A percentile compares a stretch with the other conserved stretches of the same genome.
These are phyloP conservation scores for Hypericum androsaemum DNA, from an alignment of 345 rosid genomes.

Conservation along the genomic window DNA sequence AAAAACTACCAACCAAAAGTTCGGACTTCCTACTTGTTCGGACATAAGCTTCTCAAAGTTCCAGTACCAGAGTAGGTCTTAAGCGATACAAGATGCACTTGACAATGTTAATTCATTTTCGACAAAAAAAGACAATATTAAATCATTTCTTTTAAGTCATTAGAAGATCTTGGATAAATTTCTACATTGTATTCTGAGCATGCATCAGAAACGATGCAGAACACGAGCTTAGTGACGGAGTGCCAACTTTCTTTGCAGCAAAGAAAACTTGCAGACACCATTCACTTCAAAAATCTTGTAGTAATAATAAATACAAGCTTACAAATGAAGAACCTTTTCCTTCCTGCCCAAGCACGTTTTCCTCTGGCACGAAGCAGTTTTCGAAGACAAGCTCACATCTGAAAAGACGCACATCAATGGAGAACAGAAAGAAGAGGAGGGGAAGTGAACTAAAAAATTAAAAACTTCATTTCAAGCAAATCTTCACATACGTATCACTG, in stretches of 20 bases:
- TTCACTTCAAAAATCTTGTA: neutral
- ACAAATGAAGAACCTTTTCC: constrained; percentile 67
- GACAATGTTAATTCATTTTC: too few species aligned
- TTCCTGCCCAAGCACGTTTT: constrained; percentile 77
- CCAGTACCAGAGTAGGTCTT: too few species aligned
- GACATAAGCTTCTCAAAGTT: too few species aligned
- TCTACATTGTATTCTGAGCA: too few species aligned
- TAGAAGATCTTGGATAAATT: too few species aligned
- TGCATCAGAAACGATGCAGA: too few species aligned
- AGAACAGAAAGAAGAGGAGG: constrained; percentile 11
- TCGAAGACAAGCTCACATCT: constrained; percentile 96
- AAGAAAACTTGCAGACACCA: constrained; percentile 1
- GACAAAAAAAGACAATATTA: too few species aligned
- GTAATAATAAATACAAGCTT: constrained; percentile 12
- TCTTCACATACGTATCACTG: constrained; percentile 70
- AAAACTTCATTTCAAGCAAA: constrained; percentile 13
- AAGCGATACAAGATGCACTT: too few species aligned
- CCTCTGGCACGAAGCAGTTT: constrained; percentile 78
- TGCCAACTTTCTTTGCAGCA: neutral
- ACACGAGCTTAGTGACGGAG: neutral
- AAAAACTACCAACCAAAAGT: too few species aligned
- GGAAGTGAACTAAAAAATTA: constrained; percentile 6
- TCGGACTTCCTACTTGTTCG: too few species aligned
- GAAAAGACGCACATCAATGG: constrained; percentile 30
- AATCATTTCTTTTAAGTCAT: too few species aligned